Percentiles rank a stretch among this genome's conserved stretches.
Evolutionary conservation across 805 yeast genomes (phyloP).

Genomic region (Saccharomyces jurei): DNA sequence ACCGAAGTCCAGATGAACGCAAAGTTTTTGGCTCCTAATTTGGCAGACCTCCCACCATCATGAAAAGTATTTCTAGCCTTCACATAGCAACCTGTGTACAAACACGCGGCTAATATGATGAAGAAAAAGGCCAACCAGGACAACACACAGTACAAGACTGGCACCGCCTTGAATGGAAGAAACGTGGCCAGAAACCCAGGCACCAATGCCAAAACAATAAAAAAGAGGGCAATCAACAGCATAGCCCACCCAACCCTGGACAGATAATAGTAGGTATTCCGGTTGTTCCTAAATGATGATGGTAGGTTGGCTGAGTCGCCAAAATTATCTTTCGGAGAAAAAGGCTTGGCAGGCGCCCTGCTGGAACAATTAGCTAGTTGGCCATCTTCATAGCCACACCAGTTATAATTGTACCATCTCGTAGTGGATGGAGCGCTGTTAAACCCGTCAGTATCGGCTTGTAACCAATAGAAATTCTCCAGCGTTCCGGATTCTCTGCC

Average conservation of each 20-base stretch:
- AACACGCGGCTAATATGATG: conserved; percentile 37
- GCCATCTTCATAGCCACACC: conserved; percentile 40
- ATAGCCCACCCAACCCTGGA: conserved; percentile 65
- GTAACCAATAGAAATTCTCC: conserved; percentile 67
- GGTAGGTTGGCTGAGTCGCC: conserved; percentile 49
- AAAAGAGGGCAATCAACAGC: conserved; percentile 48
- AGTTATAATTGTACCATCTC: conserved; percentile 80
- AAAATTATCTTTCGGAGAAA: conserved; percentile 75
- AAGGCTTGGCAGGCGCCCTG: conserved; percentile 68
- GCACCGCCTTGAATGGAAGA: conserved; percentile 12
- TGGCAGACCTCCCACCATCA: conserved; percentile 35
- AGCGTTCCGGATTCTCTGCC: conserved; percentile 44
- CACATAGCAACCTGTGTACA: conserved; percentile 49
- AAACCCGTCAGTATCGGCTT: conserved; percentile 60
- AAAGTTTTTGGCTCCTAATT: conserved; percentile 42
- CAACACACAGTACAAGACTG: conserved; percentile 14
- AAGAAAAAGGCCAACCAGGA: conserved; percentile 38
- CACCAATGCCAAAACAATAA: conserved; percentile 42
- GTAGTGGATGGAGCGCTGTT: conserved; percentile 36
- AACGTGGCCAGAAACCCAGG: conserved; percentile 26
- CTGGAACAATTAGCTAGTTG: conserved; percentile 42
- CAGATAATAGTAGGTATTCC: conserved; percentile 52
- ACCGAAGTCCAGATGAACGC: conserved; percentile 52
- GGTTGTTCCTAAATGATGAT: conserved; percentile 37
- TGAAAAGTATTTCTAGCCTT: conserved; percentile 44